Percentiles rank a stretch among this genome's conserved stretches.
These are phyloP conservation scores for Bipolaris oryzae DNA, from an alignment of 2,329 filamentous ascomycete species.

Conservation along the genomic window DNA sequence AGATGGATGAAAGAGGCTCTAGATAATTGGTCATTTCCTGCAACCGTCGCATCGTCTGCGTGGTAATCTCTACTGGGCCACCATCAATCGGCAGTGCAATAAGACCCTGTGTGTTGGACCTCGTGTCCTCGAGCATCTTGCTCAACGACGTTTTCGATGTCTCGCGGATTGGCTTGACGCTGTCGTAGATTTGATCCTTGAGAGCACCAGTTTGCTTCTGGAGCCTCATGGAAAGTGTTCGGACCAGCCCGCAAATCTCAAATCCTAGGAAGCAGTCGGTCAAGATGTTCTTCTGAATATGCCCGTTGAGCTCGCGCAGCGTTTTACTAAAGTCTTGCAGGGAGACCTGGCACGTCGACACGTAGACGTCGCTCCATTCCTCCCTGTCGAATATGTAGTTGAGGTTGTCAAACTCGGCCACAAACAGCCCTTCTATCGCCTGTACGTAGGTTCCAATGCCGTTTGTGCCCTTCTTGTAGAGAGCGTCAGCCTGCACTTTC, in stretches of 20 bases:
- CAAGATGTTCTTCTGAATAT: conserved; percentile 82
- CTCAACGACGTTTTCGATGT: conserved; percentile 86
- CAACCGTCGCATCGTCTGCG: conserved; percentile 83
- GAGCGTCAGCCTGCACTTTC: conserved; percentile 74
- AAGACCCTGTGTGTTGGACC: conserved; percentile 69
- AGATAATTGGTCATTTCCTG: conserved; percentile 88
- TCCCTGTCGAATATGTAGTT: conserved; percentile 83
- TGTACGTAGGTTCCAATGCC: conserved; percentile 89
- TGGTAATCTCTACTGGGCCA: conserved; percentile 75
- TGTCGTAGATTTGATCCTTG: conserved; percentile 80
- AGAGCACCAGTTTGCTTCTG: conserved; percentile 85
- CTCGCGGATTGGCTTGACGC: conserved; percentile 86
- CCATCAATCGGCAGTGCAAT: conserved; percentile 77
- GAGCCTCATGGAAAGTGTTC: conserved; percentile 76
- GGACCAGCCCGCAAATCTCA: conserved; percentile 91
- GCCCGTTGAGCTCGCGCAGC: conserved; percentile 83
- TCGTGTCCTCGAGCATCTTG: conserved; percentile 83
- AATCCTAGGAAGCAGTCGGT: conserved; percentile 96
- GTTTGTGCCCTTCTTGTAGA: conserved; percentile 88
- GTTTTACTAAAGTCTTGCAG: conserved; percentile 85
- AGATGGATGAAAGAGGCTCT: conserved; percentile 82
- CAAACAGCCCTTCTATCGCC: conserved; percentile 83
- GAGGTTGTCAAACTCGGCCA: conserved; percentile 90
- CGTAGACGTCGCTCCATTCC: conserved; percentile 81
- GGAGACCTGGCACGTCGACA: conserved; percentile 76